Base-by-base conservation (phyloP, 2,329 filamentous ascomycete species). In the Cercospora citrullina region DNA sequence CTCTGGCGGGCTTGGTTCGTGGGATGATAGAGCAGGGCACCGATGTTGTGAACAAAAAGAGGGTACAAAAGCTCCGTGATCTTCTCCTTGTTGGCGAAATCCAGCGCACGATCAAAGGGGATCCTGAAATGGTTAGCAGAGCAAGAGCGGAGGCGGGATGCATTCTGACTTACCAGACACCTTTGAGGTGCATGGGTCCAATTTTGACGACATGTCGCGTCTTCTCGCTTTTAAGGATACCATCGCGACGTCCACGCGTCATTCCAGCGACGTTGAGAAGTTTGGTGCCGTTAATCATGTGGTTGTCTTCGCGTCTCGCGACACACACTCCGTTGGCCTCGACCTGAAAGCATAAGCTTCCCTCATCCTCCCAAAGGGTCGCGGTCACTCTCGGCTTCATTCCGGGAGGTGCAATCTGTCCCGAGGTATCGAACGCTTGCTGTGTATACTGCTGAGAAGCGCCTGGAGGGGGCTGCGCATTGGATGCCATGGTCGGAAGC, bases 271-370 rank as follows among this genome's bases (percentile, higher is more conserved):
- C 95, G 73, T 99, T 99, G 67, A 98, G 83, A 66, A 99, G 84
- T 80, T 98, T 99, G 0, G 95, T 99, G 18, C 95, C 95, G 76
- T 98, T 99, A 80, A 99, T 97, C 92, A 99, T 97, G 82, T 97
- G 93, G 81, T 97, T 98, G 76, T 97, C 94, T 87, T 98, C 94
- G 78, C 95, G 87, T 73, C 95, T 88, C 63, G 94, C 94, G 66
- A 98, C 95, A 79, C 95, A 99, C 63, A 99, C 94, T 59, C 94
- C 94, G 73, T 95, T 91, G 3, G 95, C 94, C 80, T 98, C 95
- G 1, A 98, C 95, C 79, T 98, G 95, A 78, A 98, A 99, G 82
- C 95, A 99, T 31, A 98, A 84, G 77, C 93, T 98, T 36, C 95
- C 95, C 78, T 99, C 95, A 73, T 99, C 95, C 83, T 98, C 95